Evolutionary conservation across 257 asterid genomes (phyloP), one percentile per base, ranked within the genome.

Genomic region (Nicotiana noctiflora): DNA sequence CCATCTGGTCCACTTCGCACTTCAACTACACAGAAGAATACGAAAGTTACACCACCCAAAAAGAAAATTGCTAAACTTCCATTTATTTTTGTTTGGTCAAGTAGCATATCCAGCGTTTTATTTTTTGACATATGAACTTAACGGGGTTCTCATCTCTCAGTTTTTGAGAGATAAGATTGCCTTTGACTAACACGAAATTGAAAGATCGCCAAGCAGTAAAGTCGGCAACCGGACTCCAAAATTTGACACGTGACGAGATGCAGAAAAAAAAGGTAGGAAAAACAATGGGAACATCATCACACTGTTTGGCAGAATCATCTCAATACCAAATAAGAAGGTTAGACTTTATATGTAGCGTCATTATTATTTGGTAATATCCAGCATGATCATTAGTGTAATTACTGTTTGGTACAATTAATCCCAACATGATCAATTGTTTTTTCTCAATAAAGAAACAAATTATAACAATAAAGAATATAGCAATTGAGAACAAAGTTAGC

Each of bases 1-100:
- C 99, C 99, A 11, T 93, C 99, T 1, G 94, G 83, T 6, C 99
- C 97, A 89, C 98, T 92, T 88, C 86, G 88, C 88, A 95, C 99
- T 91, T 95, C 97, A 85, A 93, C 99, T 95, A 80, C 80, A 84
- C 12, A n/a, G 57, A 86, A 70, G 37, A 81, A 80, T 12, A 7
- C 32, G 12, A 80, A 7, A 31, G 32, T 72, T 3, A 23, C 14
- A 6, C 44, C 78, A 21, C 49, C 40, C 59, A 46, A 0, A 19
- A 0, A 12, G 2, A 5, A 40, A 19, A 32, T 44, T 70, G 3
- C 3, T 70, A 0, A 34, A 53, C 4, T 67, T n/a, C 32, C 31
- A 1, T 3, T 51, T 65, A 11, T n/a, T 44, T 3, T 40, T 70
- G 13, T 44, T 70, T 5, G 1, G 21, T 3, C 1, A 44, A 70